A percentile compares a stretch with the other conserved stretches of the same genome.
These are phyloP conservation scores for Suillus hirtellus DNA, from an alignment of 768 basidiomycete genomes.

Conservation along the genomic window DNA sequence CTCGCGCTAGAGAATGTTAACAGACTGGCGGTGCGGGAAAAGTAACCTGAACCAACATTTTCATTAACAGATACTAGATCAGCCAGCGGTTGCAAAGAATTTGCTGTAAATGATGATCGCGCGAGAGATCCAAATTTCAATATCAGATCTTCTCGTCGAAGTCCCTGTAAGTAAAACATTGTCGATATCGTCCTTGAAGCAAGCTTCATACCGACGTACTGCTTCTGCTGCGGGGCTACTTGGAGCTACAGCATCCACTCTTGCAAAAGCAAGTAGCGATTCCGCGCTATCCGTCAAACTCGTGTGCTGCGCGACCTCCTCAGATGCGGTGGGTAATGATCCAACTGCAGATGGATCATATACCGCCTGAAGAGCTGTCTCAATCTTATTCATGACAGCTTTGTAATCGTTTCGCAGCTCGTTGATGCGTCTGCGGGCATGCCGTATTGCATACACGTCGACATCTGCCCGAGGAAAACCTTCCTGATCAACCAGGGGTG, in stretches of 20 bases:
- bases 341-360: constrained; percentile 48
- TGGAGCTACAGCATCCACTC: constrained; percentile 78
- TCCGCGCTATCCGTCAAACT: constrained; percentile 16
- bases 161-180: constrained; percentile 46
- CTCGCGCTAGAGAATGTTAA: constrained; percentile 45
- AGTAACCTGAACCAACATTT: constrained; percentile 52
- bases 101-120: constrained; percentile 48
- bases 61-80: constrained; percentile 76
- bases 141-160: constrained; percentile 69
- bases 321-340: constrained; percentile 22
- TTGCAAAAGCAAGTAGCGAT: constrained; percentile 62
- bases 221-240: constrained; percentile 82
- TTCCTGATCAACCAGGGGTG: constrained; percentile 80
- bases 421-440: constrained; percentile 75
- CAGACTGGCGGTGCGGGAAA: not conserved
- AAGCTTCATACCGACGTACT: constrained; percentile 44
- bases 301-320: constrained; percentile 11
- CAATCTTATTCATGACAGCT: constrained; percentile 64
- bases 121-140: constrained; percentile 71
- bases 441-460: constrained; percentile 77
- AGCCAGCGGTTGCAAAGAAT: constrained; percentile 68
- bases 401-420: constrained; percentile 79
- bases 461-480: constrained; percentile 90
- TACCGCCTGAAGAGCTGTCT: constrained; percentile 64
- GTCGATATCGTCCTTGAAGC: constrained; percentile 1